These are phyloP conservation scores for Obba rivulosa DNA, from an alignment of 768 basidiomycete genomes.

Conservation along the genomic window DNA sequence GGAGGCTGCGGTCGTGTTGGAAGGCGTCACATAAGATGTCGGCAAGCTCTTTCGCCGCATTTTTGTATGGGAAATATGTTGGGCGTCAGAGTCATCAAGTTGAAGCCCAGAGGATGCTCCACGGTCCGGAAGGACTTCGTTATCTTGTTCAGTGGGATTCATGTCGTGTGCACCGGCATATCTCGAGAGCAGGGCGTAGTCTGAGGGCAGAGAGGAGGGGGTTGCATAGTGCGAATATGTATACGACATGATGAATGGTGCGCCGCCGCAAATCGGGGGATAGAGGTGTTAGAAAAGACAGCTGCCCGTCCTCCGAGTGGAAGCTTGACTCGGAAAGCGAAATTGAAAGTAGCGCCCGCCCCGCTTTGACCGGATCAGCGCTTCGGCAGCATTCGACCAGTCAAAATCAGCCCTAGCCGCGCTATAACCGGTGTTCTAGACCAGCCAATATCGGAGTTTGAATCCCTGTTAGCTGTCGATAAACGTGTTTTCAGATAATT, in stretches of 20 bases:
- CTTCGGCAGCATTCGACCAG: too few relatives aligned
- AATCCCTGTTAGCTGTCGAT: too few relatives aligned
- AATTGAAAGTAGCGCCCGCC: too few relatives aligned
- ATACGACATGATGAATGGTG: conserved; percentile 22
- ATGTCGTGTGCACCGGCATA: conserved; percentile 31
- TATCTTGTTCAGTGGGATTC: conserved; percentile 7
- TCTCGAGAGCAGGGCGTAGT: conserved; percentile 58
- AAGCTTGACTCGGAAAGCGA: too few relatives aligned
- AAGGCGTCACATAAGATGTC: conserved; percentile 32
- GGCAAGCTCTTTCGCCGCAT: conserved; percentile 27
- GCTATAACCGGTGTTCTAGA: too few relatives aligned
- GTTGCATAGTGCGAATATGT: conserved; percentile 44
- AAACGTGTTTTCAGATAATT: too few relatives aligned
- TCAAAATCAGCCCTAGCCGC: too few relatives aligned
- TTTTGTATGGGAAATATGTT: conserved; percentile 3
- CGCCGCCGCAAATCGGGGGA: too few relatives aligned
- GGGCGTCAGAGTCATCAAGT: not conserved
- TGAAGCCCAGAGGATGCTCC: conserved; percentile 12
- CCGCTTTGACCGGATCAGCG: too few relatives aligned
- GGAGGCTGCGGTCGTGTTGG: conserved; percentile 27
- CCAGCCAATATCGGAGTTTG: too few relatives aligned
- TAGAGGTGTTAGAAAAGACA: too few relatives aligned
- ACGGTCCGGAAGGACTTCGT: conserved; percentile 1
- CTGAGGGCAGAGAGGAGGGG: conserved; percentile 57
- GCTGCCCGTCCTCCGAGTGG: too few relatives aligned